Evolutionary conservation across 2,329 filamentous ascomycete species (phyloP).

Genomic region (Xylaria sp.): DNA sequence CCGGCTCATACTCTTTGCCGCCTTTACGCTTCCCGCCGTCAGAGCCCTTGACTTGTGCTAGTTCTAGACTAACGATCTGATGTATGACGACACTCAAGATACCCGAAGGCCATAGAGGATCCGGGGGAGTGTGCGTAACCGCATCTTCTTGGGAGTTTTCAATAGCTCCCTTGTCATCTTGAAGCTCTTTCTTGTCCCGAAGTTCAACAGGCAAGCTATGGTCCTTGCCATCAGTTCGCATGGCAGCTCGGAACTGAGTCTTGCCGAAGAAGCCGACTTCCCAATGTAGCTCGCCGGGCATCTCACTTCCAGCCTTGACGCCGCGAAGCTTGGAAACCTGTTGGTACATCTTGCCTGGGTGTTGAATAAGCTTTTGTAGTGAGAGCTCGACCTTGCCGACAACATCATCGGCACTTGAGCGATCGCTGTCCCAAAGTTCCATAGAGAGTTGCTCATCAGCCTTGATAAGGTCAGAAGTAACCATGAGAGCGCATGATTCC

Average conservation of each 20-base stretch:
- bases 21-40: conserved; percentile 79
- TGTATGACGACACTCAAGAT: conserved; percentile 88
- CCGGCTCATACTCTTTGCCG: conserved; percentile 83
- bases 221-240: conserved; percentile 89
- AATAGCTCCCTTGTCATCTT: conserved; percentile 86
- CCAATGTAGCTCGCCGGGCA: conserved; percentile 96
- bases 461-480: conserved; percentile 90
- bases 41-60: conserved; percentile 90
- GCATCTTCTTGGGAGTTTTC: conserved; percentile 82
- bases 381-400: conserved; percentile 94
- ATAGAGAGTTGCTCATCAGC: conserved; percentile 92
- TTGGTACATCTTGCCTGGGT: conserved; percentile 91
- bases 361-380: conserved; percentile 93
- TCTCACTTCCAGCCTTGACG: conserved; percentile 82
- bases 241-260: conserved; percentile 83
- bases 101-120: conserved; percentile 95
- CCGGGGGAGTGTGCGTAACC: conserved; percentile 88
- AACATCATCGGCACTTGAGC: conserved; percentile 91
- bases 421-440: conserved; percentile 96
- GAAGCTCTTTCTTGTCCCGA: conserved; percentile 77
- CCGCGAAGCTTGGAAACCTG: conserved; percentile 86
- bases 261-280: conserved; percentile 96
- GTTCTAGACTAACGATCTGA: conserved; percentile 92
- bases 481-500: conserved; percentile 84
- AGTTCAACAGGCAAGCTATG: conserved; percentile 78